Evolutionary conservation across 177 flowering plant species (phyloP).

Genomic region (Telopea speciosissima): DNA sequence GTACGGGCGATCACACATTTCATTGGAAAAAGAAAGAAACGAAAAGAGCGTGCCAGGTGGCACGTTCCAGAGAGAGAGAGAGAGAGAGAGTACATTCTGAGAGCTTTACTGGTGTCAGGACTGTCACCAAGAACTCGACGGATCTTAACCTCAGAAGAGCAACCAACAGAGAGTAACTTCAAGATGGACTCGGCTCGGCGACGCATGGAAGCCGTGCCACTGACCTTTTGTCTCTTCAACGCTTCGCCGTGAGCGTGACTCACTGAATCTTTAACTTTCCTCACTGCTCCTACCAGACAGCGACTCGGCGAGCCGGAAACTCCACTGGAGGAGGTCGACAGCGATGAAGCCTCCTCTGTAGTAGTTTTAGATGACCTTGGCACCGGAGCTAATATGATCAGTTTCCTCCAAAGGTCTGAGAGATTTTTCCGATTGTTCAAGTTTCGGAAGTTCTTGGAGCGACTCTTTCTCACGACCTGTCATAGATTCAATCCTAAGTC

Average conservation of each 20-base stretch:
- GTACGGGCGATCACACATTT: neutral
- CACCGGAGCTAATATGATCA: neutral
- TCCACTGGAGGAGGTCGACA: constrained; percentile 39
- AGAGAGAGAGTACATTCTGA: constrained; percentile 53
- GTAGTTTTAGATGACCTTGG: constrained; percentile 1
- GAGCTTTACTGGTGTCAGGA: constrained; percentile 91
- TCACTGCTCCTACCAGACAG: neutral
- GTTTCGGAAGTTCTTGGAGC: constrained; percentile 28
- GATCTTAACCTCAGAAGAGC: constrained; percentile 56
- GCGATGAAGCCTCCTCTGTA: constrained; percentile 30
- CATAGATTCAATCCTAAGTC: neutral
- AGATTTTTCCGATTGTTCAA: constrained; percentile 15
- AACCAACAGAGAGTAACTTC: constrained; percentile 41
- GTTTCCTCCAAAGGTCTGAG: constrained; percentile 2
- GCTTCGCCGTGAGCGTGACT: constrained; percentile 4
- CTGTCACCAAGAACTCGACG: constrained; percentile 67
- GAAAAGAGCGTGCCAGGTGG: constrained; percentile 4
- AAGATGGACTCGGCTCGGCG: constrained; percentile 60
- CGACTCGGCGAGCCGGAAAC: constrained; percentile 27
- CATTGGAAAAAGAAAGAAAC: too few species aligned
- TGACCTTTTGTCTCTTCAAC: constrained; percentile 11
- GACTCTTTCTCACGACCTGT: constrained; percentile 40
- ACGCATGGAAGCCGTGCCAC: constrained; percentile 27
- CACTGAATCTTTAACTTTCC: neutral
- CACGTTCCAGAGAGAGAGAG: constrained; percentile 12